Conservation (phyloP, 2,329 filamentous ascomycete species). For the Fusarium hostae region DNA sequence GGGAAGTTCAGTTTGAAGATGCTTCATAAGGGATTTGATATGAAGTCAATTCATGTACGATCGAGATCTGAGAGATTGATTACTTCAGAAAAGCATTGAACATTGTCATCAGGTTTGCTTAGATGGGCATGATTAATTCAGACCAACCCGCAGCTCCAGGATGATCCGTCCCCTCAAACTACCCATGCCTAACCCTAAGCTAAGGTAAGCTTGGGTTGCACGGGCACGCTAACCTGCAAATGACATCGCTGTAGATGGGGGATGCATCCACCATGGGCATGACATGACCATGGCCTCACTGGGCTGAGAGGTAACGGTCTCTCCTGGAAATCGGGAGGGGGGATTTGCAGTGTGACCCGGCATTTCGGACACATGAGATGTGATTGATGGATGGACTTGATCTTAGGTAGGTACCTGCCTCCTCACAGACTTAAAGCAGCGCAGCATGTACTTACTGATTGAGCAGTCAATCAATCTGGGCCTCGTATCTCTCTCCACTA, state of each 20-base stretch:
- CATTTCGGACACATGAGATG: conserved; percentile 10
- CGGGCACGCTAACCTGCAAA: background rate
- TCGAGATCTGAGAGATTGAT: conserved; percentile 16
- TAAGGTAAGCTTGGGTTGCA: conserved; percentile 1
- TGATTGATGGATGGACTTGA: conserved; percentile 1
- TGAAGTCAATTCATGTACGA: background rate
- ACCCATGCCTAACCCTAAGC: background rate
- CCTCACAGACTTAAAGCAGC: background rate
- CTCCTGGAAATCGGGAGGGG: background rate
- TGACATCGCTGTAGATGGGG: background rate
- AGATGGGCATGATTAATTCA: conserved; percentile 32
- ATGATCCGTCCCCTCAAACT: background rate
- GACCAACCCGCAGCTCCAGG: background rate
- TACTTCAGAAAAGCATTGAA: background rate
- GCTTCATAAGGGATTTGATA: conserved; percentile 32
- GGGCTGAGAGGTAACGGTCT: conserved; percentile 24
- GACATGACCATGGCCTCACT: conserved; percentile 30
- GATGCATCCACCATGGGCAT: conserved; percentile 21
- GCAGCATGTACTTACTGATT: background rate
- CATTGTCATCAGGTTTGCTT: conserved; percentile 16
- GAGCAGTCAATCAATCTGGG: background rate
- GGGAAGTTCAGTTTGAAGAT: background rate
- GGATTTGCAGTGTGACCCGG: conserved; percentile 4
- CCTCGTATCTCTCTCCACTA: background rate
- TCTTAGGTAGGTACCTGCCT: background rate